Conservation (phyloP, 1,139 yeast species). For the Arxiozyma slooffiae region DNA sequence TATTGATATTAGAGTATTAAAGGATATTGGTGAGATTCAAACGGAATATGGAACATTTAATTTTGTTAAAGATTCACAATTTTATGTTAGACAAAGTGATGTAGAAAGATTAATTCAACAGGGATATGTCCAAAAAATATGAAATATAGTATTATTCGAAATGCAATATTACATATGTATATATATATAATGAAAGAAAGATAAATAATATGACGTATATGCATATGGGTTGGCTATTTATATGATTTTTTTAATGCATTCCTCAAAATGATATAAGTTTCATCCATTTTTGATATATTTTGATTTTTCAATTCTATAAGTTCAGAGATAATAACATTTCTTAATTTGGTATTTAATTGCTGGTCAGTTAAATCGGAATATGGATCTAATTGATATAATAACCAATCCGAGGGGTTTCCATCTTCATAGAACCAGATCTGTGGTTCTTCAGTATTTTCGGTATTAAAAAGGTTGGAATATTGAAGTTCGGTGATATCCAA, state of each 20-base stretch:
- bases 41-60: slow-evolving; percentile 96
- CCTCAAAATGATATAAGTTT: not conserved
- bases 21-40: slow-evolving; percentile 94
- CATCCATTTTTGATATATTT: not conserved
- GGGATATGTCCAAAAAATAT: slow-evolving; percentile 76
- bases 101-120: slow-evolving; percentile 91
- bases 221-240: not conserved
- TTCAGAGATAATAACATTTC: not conserved
- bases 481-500: slow-evolving; percentile 1
- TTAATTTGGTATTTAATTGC: not conserved
- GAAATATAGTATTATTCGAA: slow-evolving; percentile 6
- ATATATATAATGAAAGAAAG: too few species aligned
- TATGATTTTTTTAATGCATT: not conserved
- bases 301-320: not conserved
- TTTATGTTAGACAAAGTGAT: slow-evolving; percentile 86
- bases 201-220: not conserved
- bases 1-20: slow-evolving; percentile 84
- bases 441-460: not conserved
- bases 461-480: not conserved
- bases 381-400: slow-evolving; percentile 3
- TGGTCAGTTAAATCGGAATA: not conserved
- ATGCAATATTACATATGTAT: not conserved
- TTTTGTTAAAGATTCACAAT: slow-evolving; percentile 88
- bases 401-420: not conserved
- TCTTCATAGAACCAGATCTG: not conserved